Evolutionary conservation across 78 protist species (phyloP).

Genomic region (Chrysochromulina parva): DNA sequence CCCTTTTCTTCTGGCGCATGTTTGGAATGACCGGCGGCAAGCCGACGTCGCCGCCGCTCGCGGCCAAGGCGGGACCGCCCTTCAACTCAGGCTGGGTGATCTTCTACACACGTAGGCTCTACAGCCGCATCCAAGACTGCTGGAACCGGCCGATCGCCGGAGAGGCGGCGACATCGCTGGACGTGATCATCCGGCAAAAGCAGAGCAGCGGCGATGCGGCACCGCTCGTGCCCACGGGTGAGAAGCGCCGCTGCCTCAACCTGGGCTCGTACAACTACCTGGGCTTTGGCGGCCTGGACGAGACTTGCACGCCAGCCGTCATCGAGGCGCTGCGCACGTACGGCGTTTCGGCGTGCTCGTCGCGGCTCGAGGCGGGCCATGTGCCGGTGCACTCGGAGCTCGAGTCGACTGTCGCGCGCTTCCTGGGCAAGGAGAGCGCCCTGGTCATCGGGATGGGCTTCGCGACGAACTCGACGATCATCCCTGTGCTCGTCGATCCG

Average conservation of each 20-base stretch:
- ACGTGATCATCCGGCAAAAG: constrained; percentile 66
- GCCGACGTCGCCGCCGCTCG: neutral
- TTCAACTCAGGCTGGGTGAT: constrained; percentile 73
- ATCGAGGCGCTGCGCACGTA: neutral
- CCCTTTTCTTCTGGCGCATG: neutral
- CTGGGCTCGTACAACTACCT: constrained; percentile 97
- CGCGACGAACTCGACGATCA: constrained; percentile 94
- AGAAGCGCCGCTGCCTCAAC: constrained; percentile 69
- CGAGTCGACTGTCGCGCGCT: constrained; percentile 85
- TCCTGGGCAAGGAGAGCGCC: constrained; percentile 84
- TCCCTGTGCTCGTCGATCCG: constrained; percentile 78
- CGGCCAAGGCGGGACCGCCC: neutral
- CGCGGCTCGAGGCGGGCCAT: constrained; percentile 42
- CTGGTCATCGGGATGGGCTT: constrained; percentile 96
- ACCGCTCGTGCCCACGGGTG: neutral
- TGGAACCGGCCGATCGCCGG: constrained; percentile 90
- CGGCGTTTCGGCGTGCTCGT: neutral
- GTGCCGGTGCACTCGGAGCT: constrained; percentile 47
- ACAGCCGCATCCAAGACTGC: constrained; percentile 83
- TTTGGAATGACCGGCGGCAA: neutral
- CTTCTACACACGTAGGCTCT: constrained; percentile 86
- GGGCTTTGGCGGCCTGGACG: constrained; percentile 83
- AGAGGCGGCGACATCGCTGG: constrained; percentile 80
- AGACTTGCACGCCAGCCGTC: neutral
- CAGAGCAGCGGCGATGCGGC: constrained; percentile 13